Conservation (phyloP, 106 monocot species). For the Dendrobium officinale region DNA sequence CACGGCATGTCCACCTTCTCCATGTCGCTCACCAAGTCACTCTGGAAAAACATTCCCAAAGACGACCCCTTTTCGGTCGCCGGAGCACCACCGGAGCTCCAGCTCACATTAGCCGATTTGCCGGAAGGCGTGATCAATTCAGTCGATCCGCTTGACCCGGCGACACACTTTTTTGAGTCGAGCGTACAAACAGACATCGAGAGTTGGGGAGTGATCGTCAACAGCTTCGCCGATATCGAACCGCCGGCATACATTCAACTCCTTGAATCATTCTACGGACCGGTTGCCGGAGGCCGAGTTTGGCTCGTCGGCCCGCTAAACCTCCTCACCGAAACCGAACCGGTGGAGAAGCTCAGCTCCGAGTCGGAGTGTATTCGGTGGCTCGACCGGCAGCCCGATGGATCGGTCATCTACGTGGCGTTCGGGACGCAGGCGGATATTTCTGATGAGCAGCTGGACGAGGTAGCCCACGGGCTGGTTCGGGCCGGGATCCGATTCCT, state of each 20-base stretch:
- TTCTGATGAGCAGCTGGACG: conserved; percentile 21
- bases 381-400: conserved; percentile 5
- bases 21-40: neutral
- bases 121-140: neutral
- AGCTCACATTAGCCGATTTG: neutral
- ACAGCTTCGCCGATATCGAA: conserved; percentile 15
- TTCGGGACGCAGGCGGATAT: conserved; percentile 38
- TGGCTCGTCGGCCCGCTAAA: conserved; percentile 15
- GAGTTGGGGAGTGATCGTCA: conserved; percentile 6
- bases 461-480: conserved; percentile 28
- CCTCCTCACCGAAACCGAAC: neutral
- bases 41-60: neutral
- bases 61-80: neutral
- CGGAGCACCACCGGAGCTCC: neutral
- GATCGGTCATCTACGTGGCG: conserved; percentile 35
- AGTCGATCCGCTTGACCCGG: conserved; percentile 3
- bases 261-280: neutral
- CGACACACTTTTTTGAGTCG: neutral
- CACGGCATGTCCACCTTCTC: conserved; percentile 26
- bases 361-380: neutral
- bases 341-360: neutral
- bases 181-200: neutral
- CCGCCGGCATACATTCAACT: neutral
- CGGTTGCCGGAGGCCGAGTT: neutral
- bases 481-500: conserved; percentile 12